Evolutionary conservation across 352 stramenopile species (phyloP), one percentile per base, ranked within the genome.

Genomic region (Phytophthora ohioensis): DNA sequence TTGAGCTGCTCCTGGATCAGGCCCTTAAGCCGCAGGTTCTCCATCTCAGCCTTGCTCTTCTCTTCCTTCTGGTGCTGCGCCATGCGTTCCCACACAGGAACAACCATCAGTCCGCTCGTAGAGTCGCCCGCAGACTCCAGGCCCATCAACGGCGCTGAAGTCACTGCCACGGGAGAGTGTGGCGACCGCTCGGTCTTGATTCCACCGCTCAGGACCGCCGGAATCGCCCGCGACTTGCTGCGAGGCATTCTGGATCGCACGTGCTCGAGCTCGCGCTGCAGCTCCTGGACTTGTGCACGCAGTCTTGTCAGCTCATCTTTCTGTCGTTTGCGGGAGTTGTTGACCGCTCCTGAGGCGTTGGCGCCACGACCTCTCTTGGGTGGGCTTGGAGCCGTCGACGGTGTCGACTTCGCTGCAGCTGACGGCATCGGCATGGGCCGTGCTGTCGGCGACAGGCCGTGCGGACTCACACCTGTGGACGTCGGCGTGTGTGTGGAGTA

Each of bases 21-120:
- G 13, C 73, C 70, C 48, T 87, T 89, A 31, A 89, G 76, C 2
- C 78, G 78, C 36, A 85, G 69, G 51, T 92, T 92, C 61, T 92
- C 81, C 79, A 89, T 88, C 76, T 91, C 81, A 0, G 82, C 82
- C 52, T 86, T 84, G 55, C 79, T 85, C 64, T 87, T 87, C 58
- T 88, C 81, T 48, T 90, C 80, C 46, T 88, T 90, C 61, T 91
- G 81, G 57, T 87, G 79, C 31, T 78, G 69, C 15, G 85, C 85
- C 67, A 92, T 88, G 48, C 79, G 81, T 48, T 91, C 78, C 85
- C 85, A 92, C 27, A 90, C 76, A 0, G 75, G 65, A 17, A 79
- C 61, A 0, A 76, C 66, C 30, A 72, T 49, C 7, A 64, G 30
- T 17, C 54, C 45, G 17, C 58, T 65, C 5, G 42, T 67, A 1